Conservation (phyloP, 352 stramenopile genomes). For the Nothophytophthora sp. region DNA sequence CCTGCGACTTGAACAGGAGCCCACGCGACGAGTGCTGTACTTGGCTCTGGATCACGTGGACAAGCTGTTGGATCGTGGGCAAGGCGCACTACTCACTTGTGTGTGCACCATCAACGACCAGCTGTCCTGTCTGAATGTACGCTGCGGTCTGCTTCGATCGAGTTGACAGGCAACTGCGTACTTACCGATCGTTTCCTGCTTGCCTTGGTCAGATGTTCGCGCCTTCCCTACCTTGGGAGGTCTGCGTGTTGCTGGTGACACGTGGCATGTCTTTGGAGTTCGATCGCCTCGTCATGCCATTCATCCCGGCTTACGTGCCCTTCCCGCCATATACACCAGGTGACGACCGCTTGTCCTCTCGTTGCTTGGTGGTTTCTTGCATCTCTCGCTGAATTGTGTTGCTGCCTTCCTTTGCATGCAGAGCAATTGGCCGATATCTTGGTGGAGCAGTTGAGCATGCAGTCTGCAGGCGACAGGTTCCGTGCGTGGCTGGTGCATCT, state of each 20-base stretch:
- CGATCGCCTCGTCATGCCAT: conserved; percentile 52
- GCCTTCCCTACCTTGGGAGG: conserved; percentile 42
- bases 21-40: conserved; percentile 40
- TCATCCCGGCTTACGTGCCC: conserved; percentile 52
- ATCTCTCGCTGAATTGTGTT: not conserved
- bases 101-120: conserved; percentile 75
- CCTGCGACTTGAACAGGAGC: not conserved
- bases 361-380: too few species aligned
- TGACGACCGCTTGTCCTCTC: too few species aligned
- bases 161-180: too few species aligned
- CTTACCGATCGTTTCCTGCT: not conserved
- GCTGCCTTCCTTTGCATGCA: conserved; percentile 17
- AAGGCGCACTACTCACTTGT: conserved; percentile 59
- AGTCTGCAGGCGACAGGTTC: conserved; percentile 39
- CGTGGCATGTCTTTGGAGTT: conserved; percentile 69
- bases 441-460: conserved; percentile 49
- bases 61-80: conserved; percentile 56
- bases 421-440: conserved; percentile 66
- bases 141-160: too few species aligned
- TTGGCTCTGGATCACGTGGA: conserved; percentile 73
- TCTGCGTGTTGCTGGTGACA: conserved; percentile 66
- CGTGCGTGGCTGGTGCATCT: conserved; percentile 59
- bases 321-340: conserved; percentile 63
- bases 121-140: conserved; percentile 56
- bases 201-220: conserved; percentile 44